These are phyloP conservation scores for Botrytis paeoniae DNA, from an alignment of 2,329 filamentous ascomycete species.

Conservation along the genomic window DNA sequence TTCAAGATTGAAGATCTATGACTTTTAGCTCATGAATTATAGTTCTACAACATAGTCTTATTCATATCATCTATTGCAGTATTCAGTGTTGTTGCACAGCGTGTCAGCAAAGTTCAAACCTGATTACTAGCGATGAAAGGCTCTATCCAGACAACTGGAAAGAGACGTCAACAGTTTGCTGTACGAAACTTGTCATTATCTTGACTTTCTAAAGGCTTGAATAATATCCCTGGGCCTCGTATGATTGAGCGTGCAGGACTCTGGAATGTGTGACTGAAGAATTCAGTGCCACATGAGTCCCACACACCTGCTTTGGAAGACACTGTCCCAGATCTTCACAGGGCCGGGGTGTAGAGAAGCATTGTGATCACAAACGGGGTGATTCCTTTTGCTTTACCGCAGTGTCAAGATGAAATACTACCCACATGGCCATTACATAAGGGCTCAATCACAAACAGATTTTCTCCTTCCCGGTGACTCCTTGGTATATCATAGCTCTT, in stretches of 20 bases:
- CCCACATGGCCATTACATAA: not conserved
- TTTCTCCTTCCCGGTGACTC: not conserved
- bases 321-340: not conserved
- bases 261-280: not conserved
- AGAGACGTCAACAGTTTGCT: not conserved
- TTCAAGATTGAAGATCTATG: conserved; percentile 13
- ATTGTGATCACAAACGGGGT: not conserved
- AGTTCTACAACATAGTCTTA: conserved; percentile 97
- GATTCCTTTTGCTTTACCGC: not conserved
- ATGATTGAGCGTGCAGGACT: not conserved
- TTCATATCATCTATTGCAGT: conserved; percentile 96
- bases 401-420: not conserved
- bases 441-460: not conserved
- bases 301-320: not conserved
- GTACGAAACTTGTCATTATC: not conserved
- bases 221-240: not conserved
- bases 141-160: not conserved
- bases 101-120: conserved; percentile 49
- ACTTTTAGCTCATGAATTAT: conserved; percentile 23
- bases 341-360: not conserved
- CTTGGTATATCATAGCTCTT: conserved; percentile 1
- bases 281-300: not conserved
- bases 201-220: not conserved
- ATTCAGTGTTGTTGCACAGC: conserved; percentile 89
- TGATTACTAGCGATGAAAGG: conserved; percentile 17